Evolutionary conservation across 1,284 basidiomycete species (phyloP).

Genomic region (Fomitiporia mediterranea): DNA sequence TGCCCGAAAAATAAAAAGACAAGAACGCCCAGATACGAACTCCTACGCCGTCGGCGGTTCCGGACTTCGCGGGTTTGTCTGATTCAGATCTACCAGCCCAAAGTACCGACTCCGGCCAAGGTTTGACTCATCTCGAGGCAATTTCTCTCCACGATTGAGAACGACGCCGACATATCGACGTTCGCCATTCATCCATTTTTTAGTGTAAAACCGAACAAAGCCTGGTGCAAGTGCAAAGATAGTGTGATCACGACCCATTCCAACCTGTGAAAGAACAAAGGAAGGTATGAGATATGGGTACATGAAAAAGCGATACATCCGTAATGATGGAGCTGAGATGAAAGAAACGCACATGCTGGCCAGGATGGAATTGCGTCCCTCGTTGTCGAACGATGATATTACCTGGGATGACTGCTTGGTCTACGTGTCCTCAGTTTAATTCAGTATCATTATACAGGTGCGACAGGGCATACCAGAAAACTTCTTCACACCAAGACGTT

Average conservation of each 20-base stretch:
- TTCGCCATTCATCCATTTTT: constrained; percentile 62
- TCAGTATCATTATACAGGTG: neutral
- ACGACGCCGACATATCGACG: constrained; percentile 83
- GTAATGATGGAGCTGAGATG: constrained; percentile 13
- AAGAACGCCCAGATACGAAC: neutral
- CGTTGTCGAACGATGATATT: constrained; percentile 93
- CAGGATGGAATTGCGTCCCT: constrained; percentile 85
- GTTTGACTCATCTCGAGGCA: constrained; percentile 73
- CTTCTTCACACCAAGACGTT: constrained; percentile 89
- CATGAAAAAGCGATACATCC: constrained; percentile 2
- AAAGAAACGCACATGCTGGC: constrained; percentile 68
- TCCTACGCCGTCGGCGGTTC: neutral
- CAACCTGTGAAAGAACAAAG: constrained; percentile 53
- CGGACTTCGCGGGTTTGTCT: neutral
- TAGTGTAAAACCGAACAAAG: constrained; percentile 87
- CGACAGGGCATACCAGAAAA: constrained; percentile 69
- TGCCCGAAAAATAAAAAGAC: no score
- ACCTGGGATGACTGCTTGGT: constrained; percentile 85
- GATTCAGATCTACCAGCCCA: constrained; percentile 61
- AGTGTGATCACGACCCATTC: constrained; percentile 89
- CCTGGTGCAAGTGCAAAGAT: constrained; percentile 86
- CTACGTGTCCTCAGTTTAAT: constrained; percentile 36
- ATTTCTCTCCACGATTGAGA: constrained; percentile 68
- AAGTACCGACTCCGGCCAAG: constrained; percentile 76
- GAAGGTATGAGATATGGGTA: neutral